A percentile compares a stretch with the other conserved stretches of the same genome.
Conservation (phyloP, 495 filamentous ascomycete genomes). For the Aspergillus steynii region DNA sequence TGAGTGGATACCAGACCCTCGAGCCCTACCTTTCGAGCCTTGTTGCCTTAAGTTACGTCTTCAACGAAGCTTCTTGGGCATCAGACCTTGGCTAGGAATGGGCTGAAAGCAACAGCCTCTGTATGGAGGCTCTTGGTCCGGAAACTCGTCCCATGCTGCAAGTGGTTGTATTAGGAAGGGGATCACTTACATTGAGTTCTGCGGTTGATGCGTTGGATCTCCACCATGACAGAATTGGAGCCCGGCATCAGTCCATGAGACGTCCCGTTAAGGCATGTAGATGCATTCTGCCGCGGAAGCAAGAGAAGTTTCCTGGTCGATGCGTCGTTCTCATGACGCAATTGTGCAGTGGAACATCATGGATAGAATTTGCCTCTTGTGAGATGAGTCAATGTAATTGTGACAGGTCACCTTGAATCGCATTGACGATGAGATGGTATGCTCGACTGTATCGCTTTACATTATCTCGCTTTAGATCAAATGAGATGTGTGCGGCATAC, state of each 20-base stretch:
- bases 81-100: neutral
- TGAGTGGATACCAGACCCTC: neutral
- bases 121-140: neutral
- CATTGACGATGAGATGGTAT: neutral
- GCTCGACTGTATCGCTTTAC: no score
- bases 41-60: neutral
- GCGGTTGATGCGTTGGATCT: neutral
- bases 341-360: neutral
- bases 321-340: neutral
- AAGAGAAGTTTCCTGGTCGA: neutral
- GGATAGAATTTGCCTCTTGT: neutral
- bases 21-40: conserved; percentile 2
- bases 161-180: neutral
- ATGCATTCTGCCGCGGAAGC: neutral
- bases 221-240: neutral
- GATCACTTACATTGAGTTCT: neutral
- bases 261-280: neutral
- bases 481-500: neutral
- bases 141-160: neutral
- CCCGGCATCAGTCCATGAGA: neutral
- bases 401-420: neutral
- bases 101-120: no score
- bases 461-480: neutral
- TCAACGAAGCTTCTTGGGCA: conserved; percentile 1
- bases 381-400: neutral